These are phyloP conservation scores for Aspergillus sergii DNA, from an alignment of 2,329 filamentous ascomycete species.

Conservation along the genomic window DNA sequence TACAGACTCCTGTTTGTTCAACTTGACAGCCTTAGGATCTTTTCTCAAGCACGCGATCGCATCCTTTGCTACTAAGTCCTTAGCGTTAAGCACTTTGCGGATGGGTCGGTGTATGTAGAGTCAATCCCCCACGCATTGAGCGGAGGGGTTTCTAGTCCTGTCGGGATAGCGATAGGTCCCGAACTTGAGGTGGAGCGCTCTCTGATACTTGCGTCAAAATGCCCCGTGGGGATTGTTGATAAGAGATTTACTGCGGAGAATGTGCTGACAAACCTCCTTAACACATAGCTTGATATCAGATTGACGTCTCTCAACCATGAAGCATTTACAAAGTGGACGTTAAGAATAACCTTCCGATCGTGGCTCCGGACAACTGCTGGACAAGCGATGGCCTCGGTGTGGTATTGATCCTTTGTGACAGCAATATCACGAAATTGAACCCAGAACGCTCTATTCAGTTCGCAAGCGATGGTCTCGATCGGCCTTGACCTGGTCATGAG, in stretches of 20 bases:
- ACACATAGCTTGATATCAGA: neutral
- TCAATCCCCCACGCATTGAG: neutral
- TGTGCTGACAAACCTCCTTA: neutral
- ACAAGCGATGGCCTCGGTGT: neutral
- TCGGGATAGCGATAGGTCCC: too few relatives aligned
- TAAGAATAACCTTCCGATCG: neutral
- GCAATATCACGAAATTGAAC: neutral
- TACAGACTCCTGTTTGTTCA: neutral
- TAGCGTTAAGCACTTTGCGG: neutral
- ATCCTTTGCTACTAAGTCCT: neutral
- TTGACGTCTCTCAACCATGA: neutral
- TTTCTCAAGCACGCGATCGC: neutral
- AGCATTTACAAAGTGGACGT: neutral
- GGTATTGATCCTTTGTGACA: neutral
- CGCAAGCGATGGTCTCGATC: neutral
- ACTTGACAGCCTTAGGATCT: neutral
- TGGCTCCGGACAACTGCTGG: neutral
- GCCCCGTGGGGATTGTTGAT: neutral
- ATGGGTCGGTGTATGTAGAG: neutral
- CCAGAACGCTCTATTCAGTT: neutral
- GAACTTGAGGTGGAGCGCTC: neutral
- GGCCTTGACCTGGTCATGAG: neutral
- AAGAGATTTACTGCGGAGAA: neutral
- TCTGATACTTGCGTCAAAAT: neutral
- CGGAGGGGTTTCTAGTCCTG: neutral